Conservation (phyloP, 2,329 filamentous ascomycete species). For the Thelonectria rubi region DNA sequence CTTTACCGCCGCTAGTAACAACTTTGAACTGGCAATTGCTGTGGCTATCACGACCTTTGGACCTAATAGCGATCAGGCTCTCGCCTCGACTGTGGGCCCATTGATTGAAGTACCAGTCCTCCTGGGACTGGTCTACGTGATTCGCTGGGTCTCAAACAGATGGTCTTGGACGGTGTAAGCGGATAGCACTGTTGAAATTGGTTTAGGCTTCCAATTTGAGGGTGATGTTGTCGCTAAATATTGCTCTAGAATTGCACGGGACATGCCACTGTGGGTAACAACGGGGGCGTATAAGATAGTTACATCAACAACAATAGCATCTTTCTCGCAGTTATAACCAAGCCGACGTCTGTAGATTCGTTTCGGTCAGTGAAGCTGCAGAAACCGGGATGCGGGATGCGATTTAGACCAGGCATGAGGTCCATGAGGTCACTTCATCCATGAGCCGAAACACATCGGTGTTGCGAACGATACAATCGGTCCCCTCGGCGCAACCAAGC, state of each 20-base stretch:
- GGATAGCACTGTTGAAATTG: no score
- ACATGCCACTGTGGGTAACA: neutral
- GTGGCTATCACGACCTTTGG: constrained; percentile 86
- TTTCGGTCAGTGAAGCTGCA: no score
- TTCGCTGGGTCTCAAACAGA: constrained; percentile 66
- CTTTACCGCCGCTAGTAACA: constrained; percentile 91
- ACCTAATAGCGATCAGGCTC: constrained; percentile 77
- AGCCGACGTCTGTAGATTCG: no score
- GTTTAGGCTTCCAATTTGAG: no score
- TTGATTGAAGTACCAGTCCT: constrained; percentile 88
- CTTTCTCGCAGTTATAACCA: no score
- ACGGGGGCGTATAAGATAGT: constrained; percentile 5
- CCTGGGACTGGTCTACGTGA: constrained; percentile 77
- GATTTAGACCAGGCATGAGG: neutral
- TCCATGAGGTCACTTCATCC: constrained; percentile 9
- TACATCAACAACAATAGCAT: neutral
- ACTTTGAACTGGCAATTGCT: constrained; percentile 91
- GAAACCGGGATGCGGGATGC: neutral
- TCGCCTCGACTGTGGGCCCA: constrained; percentile 85
- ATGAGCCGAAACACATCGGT: constrained; percentile 5
- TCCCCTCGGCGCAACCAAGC: constrained; percentile 8
- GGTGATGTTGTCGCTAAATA: no score
- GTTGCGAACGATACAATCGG: constrained; percentile 3
- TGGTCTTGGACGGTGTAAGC: constrained; percentile 59
- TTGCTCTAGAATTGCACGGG: no score